Conservation (phyloP, 2,329 filamentous ascomycete genomes). For the Xylariaceae sp. region DNA sequence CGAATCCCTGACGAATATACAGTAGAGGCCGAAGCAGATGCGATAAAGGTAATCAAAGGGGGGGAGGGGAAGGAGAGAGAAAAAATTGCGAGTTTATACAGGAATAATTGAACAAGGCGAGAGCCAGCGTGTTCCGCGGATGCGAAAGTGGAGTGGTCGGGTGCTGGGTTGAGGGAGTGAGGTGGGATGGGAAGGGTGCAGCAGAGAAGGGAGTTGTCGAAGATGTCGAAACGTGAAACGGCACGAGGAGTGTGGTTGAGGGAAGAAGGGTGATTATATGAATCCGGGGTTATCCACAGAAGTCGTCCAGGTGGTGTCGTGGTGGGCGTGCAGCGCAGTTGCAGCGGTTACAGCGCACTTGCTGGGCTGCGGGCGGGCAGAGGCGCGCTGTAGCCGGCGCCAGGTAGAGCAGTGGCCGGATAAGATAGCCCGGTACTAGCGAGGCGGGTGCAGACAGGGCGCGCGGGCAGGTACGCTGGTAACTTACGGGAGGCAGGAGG, state of each 20-base stretch:
- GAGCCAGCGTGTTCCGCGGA: not conserved
- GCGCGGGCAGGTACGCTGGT: not conserved
- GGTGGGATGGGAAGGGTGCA: not conserved
- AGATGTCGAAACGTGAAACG: constrained; percentile 24
- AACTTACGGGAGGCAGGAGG: not conserved
- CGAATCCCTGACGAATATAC: not conserved
- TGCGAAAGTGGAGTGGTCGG: not conserved
- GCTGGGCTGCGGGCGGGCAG: not conserved
- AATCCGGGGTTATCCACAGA: constrained; percentile 21
- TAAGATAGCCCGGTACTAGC: not conserved
- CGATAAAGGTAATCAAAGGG: not conserved
- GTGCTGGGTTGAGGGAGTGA: constrained; percentile 12
- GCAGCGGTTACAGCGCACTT: not conserved
- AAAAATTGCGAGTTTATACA: constrained; percentile 7
- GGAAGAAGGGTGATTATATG: constrained; percentile 23
- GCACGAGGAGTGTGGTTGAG: constrained; percentile 9
- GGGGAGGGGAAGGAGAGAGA: not conserved
- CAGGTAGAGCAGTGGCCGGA: not conserved
- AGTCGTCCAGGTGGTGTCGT: not conserved
- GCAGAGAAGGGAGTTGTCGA: constrained; percentile 15
- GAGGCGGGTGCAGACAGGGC: not conserved
- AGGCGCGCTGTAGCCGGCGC: too few species aligned
- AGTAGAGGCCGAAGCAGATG: not conserved
- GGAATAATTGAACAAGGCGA: not conserved
- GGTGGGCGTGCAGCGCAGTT: not conserved